Percentiles rank a stretch among this genome's conserved stretches.
Conservation (phyloP, 805 yeast genomes). For the Metschnikowia aberdeeniae region DNA sequence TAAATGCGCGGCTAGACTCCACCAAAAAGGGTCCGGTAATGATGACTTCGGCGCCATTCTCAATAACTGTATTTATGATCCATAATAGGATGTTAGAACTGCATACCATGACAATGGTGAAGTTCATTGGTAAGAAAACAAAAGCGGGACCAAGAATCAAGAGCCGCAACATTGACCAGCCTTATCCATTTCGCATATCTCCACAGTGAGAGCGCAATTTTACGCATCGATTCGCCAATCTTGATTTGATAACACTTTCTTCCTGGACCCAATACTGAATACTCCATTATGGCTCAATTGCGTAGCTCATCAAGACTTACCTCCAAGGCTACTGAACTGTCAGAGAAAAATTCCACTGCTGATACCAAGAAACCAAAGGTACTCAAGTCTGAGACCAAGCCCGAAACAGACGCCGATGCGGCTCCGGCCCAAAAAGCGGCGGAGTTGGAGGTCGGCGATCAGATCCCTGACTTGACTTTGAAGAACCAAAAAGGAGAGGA, state of each 20-base stretch:
- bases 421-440: background rate
- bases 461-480: constrained; percentile 60
- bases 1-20: too few species aligned
- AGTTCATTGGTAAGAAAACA: too few species aligned
- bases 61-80: too few species aligned
- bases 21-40: too few species aligned
- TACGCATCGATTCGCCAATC: too few species aligned
- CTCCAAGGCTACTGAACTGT: constrained; percentile 5
- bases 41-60: too few species aligned
- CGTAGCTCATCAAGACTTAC: constrained; percentile 18
- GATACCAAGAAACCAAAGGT: background rate
- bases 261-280: background rate
- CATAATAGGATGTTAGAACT: too few species aligned
- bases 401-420: background rate
- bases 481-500: constrained; percentile 67
- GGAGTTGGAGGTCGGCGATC: constrained; percentile 52
- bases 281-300: constrained; percentile 14
- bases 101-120: too few species aligned
- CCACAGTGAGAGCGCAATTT: too few species aligned
- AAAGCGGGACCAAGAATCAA: too few species aligned
- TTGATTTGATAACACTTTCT: background rate
- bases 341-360: background rate
- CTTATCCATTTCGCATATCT: too few species aligned
- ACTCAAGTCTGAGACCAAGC: constrained; percentile 2
- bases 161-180: too few species aligned